Evolutionary conservation across 1,284 basidiomycete genomes (phyloP).

Genomic region (Austroboletus niveus): DNA sequence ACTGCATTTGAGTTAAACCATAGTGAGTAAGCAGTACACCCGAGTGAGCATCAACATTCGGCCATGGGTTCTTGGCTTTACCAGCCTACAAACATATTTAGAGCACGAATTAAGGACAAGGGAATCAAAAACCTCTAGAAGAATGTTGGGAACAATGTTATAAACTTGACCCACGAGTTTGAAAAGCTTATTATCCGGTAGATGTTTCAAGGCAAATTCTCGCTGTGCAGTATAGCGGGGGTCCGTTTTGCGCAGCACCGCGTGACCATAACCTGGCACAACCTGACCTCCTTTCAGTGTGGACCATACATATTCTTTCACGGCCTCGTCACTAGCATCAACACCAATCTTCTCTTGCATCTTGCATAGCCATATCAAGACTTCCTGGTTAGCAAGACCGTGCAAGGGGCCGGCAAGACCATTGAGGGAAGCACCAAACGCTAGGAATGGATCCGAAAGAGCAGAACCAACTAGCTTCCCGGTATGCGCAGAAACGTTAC

Average conservation of each 20-base stretch:
- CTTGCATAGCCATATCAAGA: conserved; percentile 85
- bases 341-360: conserved; percentile 87
- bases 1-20: conserved; percentile 86
- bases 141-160: conserved; percentile 89
- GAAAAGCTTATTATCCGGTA: conserved; percentile 87
- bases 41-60: conserved; percentile 97
- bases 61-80: conserved; percentile 93
- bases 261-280: conserved; percentile 94
- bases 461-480: conserved; percentile 97
- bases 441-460: conserved; percentile 96
- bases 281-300: conserved; percentile 91
- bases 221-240: conserved; percentile 96
- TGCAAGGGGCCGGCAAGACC: conserved; percentile 98
- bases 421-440: conserved; percentile 91
- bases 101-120: conserved; percentile 79
- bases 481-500: conserved; percentile 97
- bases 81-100: conserved; percentile 81
- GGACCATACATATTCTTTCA: conserved; percentile 92
- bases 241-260: conserved; percentile 96
- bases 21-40: conserved; percentile 93
- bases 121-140: conserved; percentile 76
- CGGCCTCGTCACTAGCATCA: conserved; percentile 78
- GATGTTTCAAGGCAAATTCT: conserved; percentile 89
- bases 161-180: conserved; percentile 92
- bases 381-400: conserved; percentile 96